These are phyloP conservation scores for Penicillium bovifimosum DNA, from an alignment of 495 filamentous ascomycete species.

Conservation along the genomic window DNA sequence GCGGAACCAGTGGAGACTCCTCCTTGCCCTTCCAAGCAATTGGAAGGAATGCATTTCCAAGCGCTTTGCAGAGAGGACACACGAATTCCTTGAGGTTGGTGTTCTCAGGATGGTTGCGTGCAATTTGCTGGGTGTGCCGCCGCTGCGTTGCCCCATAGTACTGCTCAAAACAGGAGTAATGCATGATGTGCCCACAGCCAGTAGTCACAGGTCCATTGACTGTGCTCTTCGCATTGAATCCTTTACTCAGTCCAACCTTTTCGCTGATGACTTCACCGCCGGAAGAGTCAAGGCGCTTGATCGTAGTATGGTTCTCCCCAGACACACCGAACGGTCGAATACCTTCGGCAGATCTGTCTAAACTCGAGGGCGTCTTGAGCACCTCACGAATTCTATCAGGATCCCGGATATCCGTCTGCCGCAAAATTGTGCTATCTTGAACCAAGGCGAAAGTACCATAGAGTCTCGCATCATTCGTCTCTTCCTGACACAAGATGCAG, in stretches of 20 bases:
- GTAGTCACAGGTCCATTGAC: slow-evolving; percentile 77
- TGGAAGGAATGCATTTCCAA: slow-evolving; percentile 92
- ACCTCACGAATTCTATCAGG: slow-evolving; percentile 81
- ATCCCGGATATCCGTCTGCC: slow-evolving; percentile 77
- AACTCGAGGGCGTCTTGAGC: slow-evolving; percentile 64
- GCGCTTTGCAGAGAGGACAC: slow-evolving; percentile 95
- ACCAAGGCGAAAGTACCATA: slow-evolving; percentile 91
- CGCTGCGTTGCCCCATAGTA: slow-evolving; percentile 77
- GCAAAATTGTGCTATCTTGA: slow-evolving; percentile 78
- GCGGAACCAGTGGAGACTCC: slow-evolving; percentile 64
- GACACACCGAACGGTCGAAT: slow-evolving; percentile 87
- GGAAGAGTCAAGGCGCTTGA: slow-evolving; percentile 68
- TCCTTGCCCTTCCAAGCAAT: slow-evolving; percentile 94
- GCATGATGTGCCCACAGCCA: slow-evolving; percentile 97
- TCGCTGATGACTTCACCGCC: slow-evolving; percentile 66
- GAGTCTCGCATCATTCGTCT: slow-evolving; percentile 80
- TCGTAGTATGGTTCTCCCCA: slow-evolving; percentile 69
- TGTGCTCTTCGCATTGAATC: slow-evolving; percentile 65
- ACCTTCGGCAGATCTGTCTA: slow-evolving; percentile 76
- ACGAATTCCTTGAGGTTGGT: slow-evolving; percentile 78
- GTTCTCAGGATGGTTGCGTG: slow-evolving; percentile 83
- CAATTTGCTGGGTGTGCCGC: slow-evolving; percentile 85
- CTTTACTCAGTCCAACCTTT: slow-evolving; percentile 79
- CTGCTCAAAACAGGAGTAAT: slow-evolving; percentile 89
- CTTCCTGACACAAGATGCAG: slow-evolving; percentile 95